Base-by-base conservation (phyloP, 352 stramenopile genomes). In the Globisporangium parvum region DNA sequence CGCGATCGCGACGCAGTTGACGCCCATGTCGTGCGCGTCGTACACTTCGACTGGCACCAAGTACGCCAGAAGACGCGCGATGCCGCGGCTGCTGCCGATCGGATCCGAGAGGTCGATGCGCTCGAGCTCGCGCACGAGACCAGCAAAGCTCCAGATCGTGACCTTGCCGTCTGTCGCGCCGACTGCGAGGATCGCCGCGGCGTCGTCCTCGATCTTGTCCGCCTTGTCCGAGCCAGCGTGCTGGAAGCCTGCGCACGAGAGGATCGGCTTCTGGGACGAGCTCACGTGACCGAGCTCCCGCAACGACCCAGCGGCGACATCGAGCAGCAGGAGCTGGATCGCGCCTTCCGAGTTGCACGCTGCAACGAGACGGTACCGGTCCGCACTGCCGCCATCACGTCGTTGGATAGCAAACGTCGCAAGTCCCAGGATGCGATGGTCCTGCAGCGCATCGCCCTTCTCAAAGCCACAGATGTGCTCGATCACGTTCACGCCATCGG, bases 371-470 rank as follows among this genome's bases (percentile, higher is more conserved):
- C 71, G 76, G 59, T 75, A 78, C 8, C 52, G 55, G 8, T 78
- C 62, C 3, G 37, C 63, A 8, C 23, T 41, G 12, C 49, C 40
- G 47, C 17, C 40, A 0, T n/a, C 46, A 26, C 23, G 6, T 17
- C 41, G n/a, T 26, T 6, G 47, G 12, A 90, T 35, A 1, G 57
- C 26, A 65, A 91, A 89, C 10, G 80, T 85, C 10, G 67, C 62
- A 33, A 95, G 67, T 0, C 77, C 80, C 21, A 95, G 73, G 53
- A 95, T 93, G 52, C 85, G 85, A 54, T 95, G 85, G 55, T 95
- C 85, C 40, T 95, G 85, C 14, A 77, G 61, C 35, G 73, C 77
- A 15, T 77, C 69, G 1, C 55, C 59, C 41, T 64, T 70, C 55
- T 91, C 83, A n/a, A 85, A 73, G 35, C 81, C 74, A 37, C 68